Evolutionary conservation across 2,329 filamentous ascomycete genomes (phyloP).

Genomic region (Aspergillus melleus): DNA sequence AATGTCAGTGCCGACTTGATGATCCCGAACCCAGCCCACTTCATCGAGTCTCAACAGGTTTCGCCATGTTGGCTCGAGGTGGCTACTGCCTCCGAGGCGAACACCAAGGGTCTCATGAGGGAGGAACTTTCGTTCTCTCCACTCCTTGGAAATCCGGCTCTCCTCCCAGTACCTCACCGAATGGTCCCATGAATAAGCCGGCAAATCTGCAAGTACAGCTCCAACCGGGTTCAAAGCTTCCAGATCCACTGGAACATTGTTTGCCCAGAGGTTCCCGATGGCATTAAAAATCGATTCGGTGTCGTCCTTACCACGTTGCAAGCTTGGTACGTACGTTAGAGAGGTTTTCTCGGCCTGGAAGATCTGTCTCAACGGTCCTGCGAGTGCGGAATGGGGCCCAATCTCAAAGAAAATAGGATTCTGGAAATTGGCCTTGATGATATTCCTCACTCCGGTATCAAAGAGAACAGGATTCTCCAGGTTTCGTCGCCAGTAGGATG

Average conservation of each 20-base stretch:
- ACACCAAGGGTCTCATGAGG: conserved; percentile 10
- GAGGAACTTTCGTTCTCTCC: conserved; percentile 6
- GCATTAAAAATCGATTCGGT: not conserved
- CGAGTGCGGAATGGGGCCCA: conserved; percentile 13
- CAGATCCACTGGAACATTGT: conserved; percentile 5
- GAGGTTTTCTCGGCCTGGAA: not conserved
- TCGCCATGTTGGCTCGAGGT: conserved; percentile 2
- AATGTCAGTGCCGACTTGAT: not conserved
- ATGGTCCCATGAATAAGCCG: conserved; percentile 10
- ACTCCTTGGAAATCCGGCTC: not conserved
- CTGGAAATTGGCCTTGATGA: not conserved
- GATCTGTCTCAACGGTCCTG: conserved; percentile 8
- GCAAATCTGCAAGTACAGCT: conserved; percentile 1
- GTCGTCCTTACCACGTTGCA: not conserved
- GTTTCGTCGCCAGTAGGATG: not conserved
- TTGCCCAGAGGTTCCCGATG: not conserved
- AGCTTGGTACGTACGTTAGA: not conserved
- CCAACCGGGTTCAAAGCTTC: not conserved
- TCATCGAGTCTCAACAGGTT: conserved; percentile 1
- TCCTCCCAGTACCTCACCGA: conserved; percentile 9
- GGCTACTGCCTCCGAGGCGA: not conserved
- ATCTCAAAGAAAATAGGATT: conserved; percentile 9
- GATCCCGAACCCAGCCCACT: not conserved
- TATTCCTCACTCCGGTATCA: not conserved
- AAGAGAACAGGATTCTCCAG: not conserved